Evolutionary conservation across 805 yeast species (phyloP).

Genomic region (Wickerhamiella lipophila): DNA sequence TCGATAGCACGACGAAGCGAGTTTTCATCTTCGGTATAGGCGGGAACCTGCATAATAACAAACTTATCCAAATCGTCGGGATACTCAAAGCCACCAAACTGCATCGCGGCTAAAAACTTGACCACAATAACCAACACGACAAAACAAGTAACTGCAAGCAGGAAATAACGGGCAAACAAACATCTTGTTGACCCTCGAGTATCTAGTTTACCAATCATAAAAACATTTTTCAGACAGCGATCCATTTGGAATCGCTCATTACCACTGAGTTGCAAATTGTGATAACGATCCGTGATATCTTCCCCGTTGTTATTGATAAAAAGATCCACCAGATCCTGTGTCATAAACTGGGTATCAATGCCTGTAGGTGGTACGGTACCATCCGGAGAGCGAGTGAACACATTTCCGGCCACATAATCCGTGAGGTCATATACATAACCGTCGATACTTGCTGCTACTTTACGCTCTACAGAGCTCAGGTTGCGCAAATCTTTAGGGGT

Average conservation of each 20-base stretch:
- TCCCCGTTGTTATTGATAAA: constrained; percentile 29
- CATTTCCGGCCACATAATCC: constrained; percentile 28
- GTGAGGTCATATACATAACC: constrained; percentile 32
- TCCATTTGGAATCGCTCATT: constrained; percentile 22
- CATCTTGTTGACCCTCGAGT: constrained; percentile 31
- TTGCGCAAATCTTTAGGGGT: constrained; percentile 25
- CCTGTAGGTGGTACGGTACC: constrained; percentile 21
- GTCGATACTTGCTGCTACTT: constrained; percentile 26
- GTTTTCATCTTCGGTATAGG: constrained; percentile 47
- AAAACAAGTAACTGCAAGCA: constrained; percentile 31
- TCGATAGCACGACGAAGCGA: constrained; percentile 46
- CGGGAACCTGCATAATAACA: constrained; percentile 39
- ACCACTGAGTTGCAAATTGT: constrained; percentile 21
- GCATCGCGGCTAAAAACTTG: constrained; percentile 33
- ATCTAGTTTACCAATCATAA: constrained; percentile 32
- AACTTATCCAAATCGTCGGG: constrained; percentile 33
- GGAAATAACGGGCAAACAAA: constrained; percentile 32
- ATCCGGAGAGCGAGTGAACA: constrained; percentile 24
- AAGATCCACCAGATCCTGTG: constrained; percentile 23
- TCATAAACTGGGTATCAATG: constrained; percentile 27
- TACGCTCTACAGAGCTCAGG: constrained; percentile 20
- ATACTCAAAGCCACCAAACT: constrained; percentile 26
- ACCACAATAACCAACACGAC: constrained; percentile 29
- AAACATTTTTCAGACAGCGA: constrained; percentile 30
- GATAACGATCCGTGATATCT: constrained; percentile 26